Conservation (phyloP, 116 monocot genomes). For the Iris pallida region DNA sequence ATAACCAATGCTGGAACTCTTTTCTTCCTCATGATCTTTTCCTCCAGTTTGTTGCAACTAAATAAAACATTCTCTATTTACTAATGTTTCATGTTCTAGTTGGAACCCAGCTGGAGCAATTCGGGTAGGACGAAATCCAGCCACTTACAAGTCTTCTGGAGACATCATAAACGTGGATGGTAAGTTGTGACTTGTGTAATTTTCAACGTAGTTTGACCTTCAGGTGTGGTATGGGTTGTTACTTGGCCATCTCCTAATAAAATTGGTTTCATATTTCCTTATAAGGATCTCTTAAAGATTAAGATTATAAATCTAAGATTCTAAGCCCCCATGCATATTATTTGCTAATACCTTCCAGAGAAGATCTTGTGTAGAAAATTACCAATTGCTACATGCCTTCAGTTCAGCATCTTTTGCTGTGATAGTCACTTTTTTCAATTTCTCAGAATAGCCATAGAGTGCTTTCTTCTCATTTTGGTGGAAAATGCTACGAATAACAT, state of each 20-base stretch:
- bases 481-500: too few species aligned
- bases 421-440: too few species aligned
- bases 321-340: too few species aligned
- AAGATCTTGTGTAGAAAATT: too few species aligned
- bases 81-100: conserved; percentile 37
- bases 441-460: too few species aligned
- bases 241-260: neutral
- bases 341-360: too few species aligned
- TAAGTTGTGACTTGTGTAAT: conserved; percentile 19
- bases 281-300: too few species aligned
- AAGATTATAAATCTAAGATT: too few species aligned
- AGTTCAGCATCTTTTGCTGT: too few species aligned
- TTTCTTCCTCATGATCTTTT: neutral
- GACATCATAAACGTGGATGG: conserved; percentile 72
- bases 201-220: neutral
- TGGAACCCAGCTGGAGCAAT: conserved; percentile 99
- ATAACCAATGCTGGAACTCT: too few species aligned
- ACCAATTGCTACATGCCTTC: too few species aligned
- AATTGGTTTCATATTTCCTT: neutral
- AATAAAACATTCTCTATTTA: neutral
- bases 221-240: neutral
- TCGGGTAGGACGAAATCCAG: conserved; percentile 70
- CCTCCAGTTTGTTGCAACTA: neutral
- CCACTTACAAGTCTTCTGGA: conserved; percentile 66
- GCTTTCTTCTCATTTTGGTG: too few species aligned